Conservation (phyloP, 2,329 filamentous ascomycete genomes). For the Tolypocladium tropicale region DNA sequence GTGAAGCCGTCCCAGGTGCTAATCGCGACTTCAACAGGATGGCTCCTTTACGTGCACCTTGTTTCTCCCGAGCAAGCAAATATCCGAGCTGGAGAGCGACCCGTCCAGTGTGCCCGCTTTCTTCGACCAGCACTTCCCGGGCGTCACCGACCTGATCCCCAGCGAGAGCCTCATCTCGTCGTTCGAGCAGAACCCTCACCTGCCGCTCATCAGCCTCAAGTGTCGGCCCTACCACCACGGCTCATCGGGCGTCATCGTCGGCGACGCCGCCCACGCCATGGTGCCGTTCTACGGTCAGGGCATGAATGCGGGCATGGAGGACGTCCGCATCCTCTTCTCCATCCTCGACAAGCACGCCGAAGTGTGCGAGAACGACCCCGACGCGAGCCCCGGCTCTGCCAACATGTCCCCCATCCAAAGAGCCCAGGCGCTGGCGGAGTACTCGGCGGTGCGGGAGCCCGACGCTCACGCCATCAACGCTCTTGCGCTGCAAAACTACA, state of each 20-base stretch:
- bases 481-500: slow-evolving; percentile 81
- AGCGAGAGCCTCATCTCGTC: slow-evolving; percentile 59
- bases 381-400: slow-evolving; percentile 20
- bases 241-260: slow-evolving; percentile 71
- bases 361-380: slow-evolving; percentile 31
- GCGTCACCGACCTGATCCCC: slow-evolving; percentile 64
- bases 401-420: slow-evolving; percentile 44
- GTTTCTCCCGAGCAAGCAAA: slow-evolving; percentile 68
- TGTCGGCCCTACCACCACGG: slow-evolving; percentile 79
- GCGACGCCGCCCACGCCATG: slow-evolving; percentile 95
- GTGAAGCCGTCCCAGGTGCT: slow-evolving; percentile 12
- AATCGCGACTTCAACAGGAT: slow-evolving; percentile 40
- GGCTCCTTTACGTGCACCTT: slow-evolving; percentile 92
- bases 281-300: slow-evolving; percentile 98
- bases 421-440: slow-evolving; percentile 58
- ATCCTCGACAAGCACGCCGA: slow-evolving; percentile 60
- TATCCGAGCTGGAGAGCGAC: slow-evolving; percentile 54
- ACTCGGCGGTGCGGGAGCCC: slow-evolving; percentile 60
- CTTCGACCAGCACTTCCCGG: slow-evolving; percentile 79
- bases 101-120: slow-evolving; percentile 54
- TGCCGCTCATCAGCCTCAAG: slow-evolving; percentile 89
- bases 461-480: slow-evolving; percentile 90
- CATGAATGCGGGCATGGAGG: slow-evolving; percentile 94
- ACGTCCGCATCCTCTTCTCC: slow-evolving; percentile 80
- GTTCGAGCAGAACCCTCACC: slow-evolving; percentile 74